Evolutionary conservation across 139 green algal species (phyloP), one percentile per base, ranked within the genome.

Genomic region (Picochlorum sp.): DNA sequence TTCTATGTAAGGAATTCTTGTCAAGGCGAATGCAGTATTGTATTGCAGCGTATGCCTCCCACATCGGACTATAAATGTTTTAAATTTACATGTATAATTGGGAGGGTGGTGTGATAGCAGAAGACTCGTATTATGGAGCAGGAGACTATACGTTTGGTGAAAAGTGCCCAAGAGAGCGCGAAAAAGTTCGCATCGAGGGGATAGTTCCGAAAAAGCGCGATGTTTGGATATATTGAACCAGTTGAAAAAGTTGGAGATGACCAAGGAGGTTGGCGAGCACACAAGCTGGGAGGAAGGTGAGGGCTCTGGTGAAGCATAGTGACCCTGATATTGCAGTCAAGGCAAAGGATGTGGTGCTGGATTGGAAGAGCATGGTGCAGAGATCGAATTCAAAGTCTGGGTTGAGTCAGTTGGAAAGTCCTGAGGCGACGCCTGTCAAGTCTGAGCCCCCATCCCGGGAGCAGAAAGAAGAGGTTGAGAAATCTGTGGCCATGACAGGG

Each of bases 211-310:
- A 54, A 54, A 54, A 21, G 47, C n/a, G 8, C 16, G 71, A 4
- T 58, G 78, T 24, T 24, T 92, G 26, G 86, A 91, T 57, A 77
- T 72, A 8, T 69, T 95, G 1, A 76, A 82, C 24, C 18, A 72
- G 23, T 62, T 90, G 5, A 55, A 57, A 4, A 80, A 82, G 49
- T 37, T 57, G 6, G 7, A 49, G 1, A 81, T 96, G 2, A 89
- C 66, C 37, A 80, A 79, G 0, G 62, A 81, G 16, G 50, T 93
- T 96, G 9, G 61, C 69, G 11, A 75, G 83, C 7, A 92, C 85
- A 16, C 77, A 89, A 26, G 88, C 81, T 3, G 89, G 88, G 44
- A 94, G 92, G 59, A 76, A 70, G 13, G 23, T 96, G 5, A 80
- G 86, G 38, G 81, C 85, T 60, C 77, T 95, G 0, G 65, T 49